Evolutionary conservation across 129 eudicot genomes (phyloP).

Genomic region (Centella asiatica): DNA sequence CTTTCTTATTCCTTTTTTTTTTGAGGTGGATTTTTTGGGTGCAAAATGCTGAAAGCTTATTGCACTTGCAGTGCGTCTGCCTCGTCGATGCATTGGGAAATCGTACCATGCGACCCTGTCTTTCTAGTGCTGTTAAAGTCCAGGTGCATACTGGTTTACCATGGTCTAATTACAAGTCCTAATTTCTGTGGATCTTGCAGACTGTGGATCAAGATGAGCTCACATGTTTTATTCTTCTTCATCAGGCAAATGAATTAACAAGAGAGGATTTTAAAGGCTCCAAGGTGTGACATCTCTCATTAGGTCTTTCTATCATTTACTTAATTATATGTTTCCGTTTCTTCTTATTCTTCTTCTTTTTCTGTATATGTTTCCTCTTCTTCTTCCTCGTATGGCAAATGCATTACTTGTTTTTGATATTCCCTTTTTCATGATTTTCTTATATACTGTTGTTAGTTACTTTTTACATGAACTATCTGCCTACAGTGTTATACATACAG

Average conservation of each 20-base stretch:
- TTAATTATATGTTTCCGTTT: neutral
- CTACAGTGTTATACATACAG: neutral
- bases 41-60: neutral
- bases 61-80: conserved; percentile 74
- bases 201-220: neutral
- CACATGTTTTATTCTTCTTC: conserved; percentile 15
- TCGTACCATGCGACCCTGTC: conserved; percentile 96
- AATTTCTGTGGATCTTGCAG: neutral
- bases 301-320: neutral
- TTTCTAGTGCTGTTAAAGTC: conserved; percentile 73
- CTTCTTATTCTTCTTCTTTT: neutral
- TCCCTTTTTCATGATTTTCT: too few relatives aligned
- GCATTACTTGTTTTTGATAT: too few relatives aligned
- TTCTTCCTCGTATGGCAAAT: neutral
- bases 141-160: conserved; percentile 50
- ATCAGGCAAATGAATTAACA: conserved; percentile 64
- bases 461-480: neutral
- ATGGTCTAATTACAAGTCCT: neutral
- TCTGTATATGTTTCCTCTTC: neutral
- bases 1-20: neutral
- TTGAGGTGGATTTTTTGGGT: too few relatives aligned
- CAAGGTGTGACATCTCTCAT: conserved; percentile 41
- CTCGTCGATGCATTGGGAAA: conserved; percentile 89
- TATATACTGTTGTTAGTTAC: neutral
- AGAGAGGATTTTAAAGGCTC: conserved; percentile 79